These are phyloP conservation scores for Penicillium riverlandense DNA, from an alignment of 495 filamentous ascomycete genomes.

Conservation along the genomic window DNA sequence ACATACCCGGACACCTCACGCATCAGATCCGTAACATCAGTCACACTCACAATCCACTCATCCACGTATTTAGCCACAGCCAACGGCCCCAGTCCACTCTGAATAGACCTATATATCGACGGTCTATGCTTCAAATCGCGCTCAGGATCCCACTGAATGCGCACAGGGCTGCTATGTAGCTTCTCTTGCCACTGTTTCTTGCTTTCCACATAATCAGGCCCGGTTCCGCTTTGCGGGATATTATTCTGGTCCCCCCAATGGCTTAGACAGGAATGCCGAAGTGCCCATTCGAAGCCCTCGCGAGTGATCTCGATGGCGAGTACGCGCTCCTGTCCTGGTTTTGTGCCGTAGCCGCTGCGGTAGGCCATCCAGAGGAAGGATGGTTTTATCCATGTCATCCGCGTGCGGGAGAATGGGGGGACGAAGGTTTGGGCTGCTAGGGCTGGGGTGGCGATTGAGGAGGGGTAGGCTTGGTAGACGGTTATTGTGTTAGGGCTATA, in stretches of 20 bases:
- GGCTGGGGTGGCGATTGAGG: conserved; percentile 46
- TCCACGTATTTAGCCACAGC: conserved; percentile 38
- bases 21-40: conserved; percentile 52
- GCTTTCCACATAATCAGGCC: too few species aligned
- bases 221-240: not conserved
- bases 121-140: conserved; percentile 30
- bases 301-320: conserved; percentile 45
- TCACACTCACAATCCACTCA: conserved; percentile 45
- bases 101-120: conserved; percentile 47
- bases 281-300: conserved; percentile 32
- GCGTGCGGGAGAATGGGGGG: conserved; percentile 38
- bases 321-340: conserved; percentile 43
- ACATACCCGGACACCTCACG: conserved; percentile 35
- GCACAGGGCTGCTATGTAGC: conserved; percentile 30
- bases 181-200: conserved; percentile 8
- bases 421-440: conserved; percentile 42
- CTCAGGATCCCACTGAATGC: conserved; percentile 62
- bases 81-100: conserved; percentile 48
- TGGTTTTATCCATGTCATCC: conserved; percentile 67
- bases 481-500: conserved; percentile 44
- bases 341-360: conserved; percentile 47
- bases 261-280: conserved; percentile 18
- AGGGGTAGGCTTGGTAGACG: conserved; percentile 57
- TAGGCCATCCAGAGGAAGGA: conserved; percentile 62
- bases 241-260: conserved; percentile 7